These are phyloP conservation scores for Podaxis carcinomalis DNA, from an alignment of 768 basidiomycete genomes.

Conservation along the genomic window DNA sequence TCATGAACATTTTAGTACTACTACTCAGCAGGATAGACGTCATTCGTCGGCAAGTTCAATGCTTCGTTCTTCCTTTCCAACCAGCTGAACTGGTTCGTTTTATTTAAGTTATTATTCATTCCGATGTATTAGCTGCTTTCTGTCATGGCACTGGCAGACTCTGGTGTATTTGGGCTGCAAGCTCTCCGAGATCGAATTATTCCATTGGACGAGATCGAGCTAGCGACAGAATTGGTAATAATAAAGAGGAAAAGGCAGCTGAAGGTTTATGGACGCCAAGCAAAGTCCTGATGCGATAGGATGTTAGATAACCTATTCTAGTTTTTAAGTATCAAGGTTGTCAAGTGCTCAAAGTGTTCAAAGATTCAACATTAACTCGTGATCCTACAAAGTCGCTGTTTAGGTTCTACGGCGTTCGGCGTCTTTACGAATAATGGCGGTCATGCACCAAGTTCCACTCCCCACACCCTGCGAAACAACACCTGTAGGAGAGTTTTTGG, in stretches of 20 bases:
- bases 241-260: constrained; percentile 14
- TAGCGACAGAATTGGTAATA: constrained; percentile 18
- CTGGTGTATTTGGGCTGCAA: constrained; percentile 23
- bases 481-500: constrained; percentile 32
- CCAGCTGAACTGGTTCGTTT: constrained; percentile 26
- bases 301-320: constrained; percentile 22
- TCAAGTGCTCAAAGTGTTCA: too few relatives aligned
- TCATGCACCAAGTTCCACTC: background rate
- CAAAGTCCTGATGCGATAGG: constrained; percentile 16
- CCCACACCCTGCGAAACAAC: constrained; percentile 14
- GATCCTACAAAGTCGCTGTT: too few relatives aligned
- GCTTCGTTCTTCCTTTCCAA: constrained; percentile 22
- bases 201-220: constrained; percentile 20
- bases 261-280: background rate
- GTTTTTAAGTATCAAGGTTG: background rate
- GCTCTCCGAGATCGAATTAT: constrained; percentile 18
- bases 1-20: constrained; percentile 24
- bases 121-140: background rate
- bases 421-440: background rate
- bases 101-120: background rate
- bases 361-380: too few relatives aligned
- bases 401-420: too few relatives aligned
- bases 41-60: constrained; percentile 22
- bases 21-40: constrained; percentile 26
- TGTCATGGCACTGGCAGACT: constrained; percentile 17